These are phyloP conservation scores for Candida tetrigidarum DNA, from an alignment of 1,139 yeast species.

Conservation along the genomic window DNA sequence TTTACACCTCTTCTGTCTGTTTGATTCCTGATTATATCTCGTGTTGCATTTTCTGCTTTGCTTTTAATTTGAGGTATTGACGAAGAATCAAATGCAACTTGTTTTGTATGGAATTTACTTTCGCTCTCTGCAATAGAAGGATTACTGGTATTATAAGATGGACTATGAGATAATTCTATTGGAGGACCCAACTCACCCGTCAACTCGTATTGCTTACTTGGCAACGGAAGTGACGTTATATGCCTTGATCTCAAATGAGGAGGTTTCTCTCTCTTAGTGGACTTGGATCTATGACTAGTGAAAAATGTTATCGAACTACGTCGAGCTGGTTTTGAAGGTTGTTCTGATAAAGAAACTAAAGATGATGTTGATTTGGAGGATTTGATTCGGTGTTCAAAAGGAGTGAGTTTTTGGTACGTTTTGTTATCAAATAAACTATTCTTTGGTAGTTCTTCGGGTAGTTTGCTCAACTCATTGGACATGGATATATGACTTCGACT, in stretches of 20 bases:
- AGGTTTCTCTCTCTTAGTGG: constrained; percentile 1
- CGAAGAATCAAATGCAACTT: constrained; percentile 22
- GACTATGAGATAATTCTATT: constrained; percentile 11
- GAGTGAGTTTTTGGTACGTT: neutral
- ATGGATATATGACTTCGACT: constrained; percentile 13
- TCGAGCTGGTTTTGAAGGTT: constrained; percentile 1
- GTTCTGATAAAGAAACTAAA: neutral
- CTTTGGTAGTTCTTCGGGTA: constrained; percentile 9
- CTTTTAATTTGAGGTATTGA: too few species aligned
- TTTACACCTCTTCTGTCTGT: constrained; percentile 6
- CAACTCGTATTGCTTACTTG: neutral
- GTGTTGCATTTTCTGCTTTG: too few species aligned
- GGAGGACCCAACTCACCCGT: constrained; percentile 19
- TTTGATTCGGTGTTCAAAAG: constrained; percentile 6
- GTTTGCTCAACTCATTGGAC: constrained; percentile 5
- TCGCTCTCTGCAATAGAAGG: constrained; percentile 21
- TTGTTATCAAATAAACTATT: constrained; percentile 7
- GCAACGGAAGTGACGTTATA: constrained; percentile 6
- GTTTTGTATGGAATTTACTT: constrained; percentile 22
- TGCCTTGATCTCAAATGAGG: constrained; percentile 5
- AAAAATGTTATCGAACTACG: constrained; percentile 1
- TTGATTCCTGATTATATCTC: constrained; percentile 2
- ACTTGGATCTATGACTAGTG: neutral
- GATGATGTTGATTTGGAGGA: constrained; percentile 4
- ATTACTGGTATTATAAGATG: constrained; percentile 9